Evolutionary conservation across 805 yeast species (phyloP), one percentile per base, ranked within the genome.

Genomic region (Cyberlindnera japonica): DNA sequence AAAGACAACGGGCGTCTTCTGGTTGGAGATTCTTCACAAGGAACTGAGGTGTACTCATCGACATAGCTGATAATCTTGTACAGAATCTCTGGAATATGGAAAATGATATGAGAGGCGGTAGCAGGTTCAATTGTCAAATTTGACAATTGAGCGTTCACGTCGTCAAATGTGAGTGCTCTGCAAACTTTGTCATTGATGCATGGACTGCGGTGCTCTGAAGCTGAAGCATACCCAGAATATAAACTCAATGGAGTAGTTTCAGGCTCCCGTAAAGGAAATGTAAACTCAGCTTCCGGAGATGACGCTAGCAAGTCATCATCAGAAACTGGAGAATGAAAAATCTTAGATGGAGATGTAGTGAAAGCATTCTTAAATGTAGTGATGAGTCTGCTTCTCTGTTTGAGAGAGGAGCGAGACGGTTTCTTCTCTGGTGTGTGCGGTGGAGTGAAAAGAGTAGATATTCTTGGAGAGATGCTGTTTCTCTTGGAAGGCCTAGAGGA

Each of bases 1-100:
- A 69, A 72, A 2, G 85, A 79, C 53, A 81, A 63, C 7, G 95
- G 95, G 45, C 74, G 75, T 51, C 95, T 71, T 50, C 91, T 68
- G 2, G 69, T 55, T 34, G 85, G 83, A 0, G 77, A 58, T 13
- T 61, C 58, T 53, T 85, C 91, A 33, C 68, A 73, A 3, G 91
- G 91, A n/a, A 79, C 65, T 8, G 61, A 57, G 2, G 72, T 66
- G 44, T 71, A 75, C 19, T 64, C 60, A 41, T 83, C 88, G n/a
- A 83, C 81, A 55, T 68, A 77, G 19, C 67, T 63, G 20, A 88
- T 54, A 11, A 88, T 83, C 40, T 70, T 68, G 45, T 68, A 61
- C 13, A 88, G 66, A 38, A 88, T 81, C 59, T 88, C 96, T 0
- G 96, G 95, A 25, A 83, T 79, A 37, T 70, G 67, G 53, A 88